Conservation (phyloP, 805 yeast species). For the Pichia heedii region DNA sequence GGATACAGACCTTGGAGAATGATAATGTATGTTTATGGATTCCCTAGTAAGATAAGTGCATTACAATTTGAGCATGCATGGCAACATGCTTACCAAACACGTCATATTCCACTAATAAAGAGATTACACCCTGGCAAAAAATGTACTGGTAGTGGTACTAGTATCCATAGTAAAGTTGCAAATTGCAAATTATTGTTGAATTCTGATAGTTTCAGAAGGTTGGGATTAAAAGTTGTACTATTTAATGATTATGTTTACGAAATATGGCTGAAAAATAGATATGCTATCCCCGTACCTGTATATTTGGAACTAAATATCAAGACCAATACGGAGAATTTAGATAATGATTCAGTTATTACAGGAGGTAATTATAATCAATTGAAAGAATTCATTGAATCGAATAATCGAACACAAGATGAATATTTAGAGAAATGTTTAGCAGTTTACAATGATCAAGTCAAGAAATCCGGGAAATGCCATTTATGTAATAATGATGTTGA, state of each 20-base stretch:
- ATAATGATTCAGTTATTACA: constrained; percentile 7
- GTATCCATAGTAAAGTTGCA: constrained; percentile 40
- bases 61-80: constrained; percentile 80
- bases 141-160: constrained; percentile 26
- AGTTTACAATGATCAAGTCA: constrained; percentile 3
- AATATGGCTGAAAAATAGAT: constrained; percentile 31
- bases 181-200: constrained; percentile 36
- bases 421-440: constrained; percentile 13
- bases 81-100: constrained; percentile 62
- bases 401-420: constrained; percentile 8
- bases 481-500: constrained; percentile 10
- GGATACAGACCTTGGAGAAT: constrained; percentile 71
- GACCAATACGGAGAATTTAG: not conserved
- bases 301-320: constrained; percentile 14
- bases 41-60: constrained; percentile 61
- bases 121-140: constrained; percentile 32
- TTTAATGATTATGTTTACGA: constrained; percentile 29
- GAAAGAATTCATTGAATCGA: constrained; percentile 12
- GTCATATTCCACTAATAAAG: constrained; percentile 39
- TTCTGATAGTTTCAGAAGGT: constrained; percentile 34
- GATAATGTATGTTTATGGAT: constrained; percentile 55
- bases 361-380: constrained; percentile 26
- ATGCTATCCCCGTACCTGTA: constrained; percentile 18
- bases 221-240: constrained; percentile 39
- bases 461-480: constrained; percentile 7